These are phyloP conservation scores for Russula compacta DNA, from an alignment of 768 basidiomycete species.

Conservation along the genomic window DNA sequence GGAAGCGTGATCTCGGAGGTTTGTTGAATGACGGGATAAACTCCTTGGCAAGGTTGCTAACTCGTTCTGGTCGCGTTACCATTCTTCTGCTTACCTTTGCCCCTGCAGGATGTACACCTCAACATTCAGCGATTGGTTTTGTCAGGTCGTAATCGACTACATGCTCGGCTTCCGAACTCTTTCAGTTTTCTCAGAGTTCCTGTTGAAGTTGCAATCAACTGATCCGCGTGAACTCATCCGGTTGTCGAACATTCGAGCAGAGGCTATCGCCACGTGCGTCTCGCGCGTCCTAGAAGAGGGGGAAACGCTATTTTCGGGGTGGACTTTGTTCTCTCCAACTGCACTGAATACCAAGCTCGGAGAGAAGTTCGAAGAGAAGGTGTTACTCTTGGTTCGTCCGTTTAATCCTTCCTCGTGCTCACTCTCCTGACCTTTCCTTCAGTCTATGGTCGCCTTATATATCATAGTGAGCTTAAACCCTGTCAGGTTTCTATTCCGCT, in stretches of 20 bases:
- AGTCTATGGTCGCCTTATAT: constrained; percentile 51
- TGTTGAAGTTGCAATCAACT: constrained; percentile 79
- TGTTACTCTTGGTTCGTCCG: constrained; percentile 68
- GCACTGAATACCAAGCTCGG: constrained; percentile 60
- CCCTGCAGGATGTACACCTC: constrained; percentile 68
- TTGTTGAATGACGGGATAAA: constrained; percentile 95
- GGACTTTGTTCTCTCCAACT: constrained; percentile 87
- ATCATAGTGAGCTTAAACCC: constrained; percentile 51
- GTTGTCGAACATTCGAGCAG: constrained; percentile 80
- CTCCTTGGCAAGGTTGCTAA: constrained; percentile 64
- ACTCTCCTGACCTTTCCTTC: background rate
- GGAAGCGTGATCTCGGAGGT: constrained; percentile 88
- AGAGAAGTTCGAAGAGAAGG: constrained; percentile 91
- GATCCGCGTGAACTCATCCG: constrained; percentile 87
- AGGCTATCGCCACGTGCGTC: constrained; percentile 86
- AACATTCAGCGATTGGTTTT: constrained; percentile 93
- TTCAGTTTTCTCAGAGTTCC: constrained; percentile 89
- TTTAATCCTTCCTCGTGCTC: constrained; percentile 23
- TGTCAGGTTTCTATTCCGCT: background rate
- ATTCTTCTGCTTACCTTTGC: background rate
- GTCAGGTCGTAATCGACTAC: constrained; percentile 91
- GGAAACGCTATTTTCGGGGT: constrained; percentile 68
- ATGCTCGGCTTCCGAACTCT: constrained; percentile 81
- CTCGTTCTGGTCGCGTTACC: background rate
- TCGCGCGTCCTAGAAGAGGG: constrained; percentile 36